Percentiles rank a stretch among this genome's conserved stretches.
Conservation (phyloP, 768 basidiomycete genomes). For the Suillus plorans region DNA sequence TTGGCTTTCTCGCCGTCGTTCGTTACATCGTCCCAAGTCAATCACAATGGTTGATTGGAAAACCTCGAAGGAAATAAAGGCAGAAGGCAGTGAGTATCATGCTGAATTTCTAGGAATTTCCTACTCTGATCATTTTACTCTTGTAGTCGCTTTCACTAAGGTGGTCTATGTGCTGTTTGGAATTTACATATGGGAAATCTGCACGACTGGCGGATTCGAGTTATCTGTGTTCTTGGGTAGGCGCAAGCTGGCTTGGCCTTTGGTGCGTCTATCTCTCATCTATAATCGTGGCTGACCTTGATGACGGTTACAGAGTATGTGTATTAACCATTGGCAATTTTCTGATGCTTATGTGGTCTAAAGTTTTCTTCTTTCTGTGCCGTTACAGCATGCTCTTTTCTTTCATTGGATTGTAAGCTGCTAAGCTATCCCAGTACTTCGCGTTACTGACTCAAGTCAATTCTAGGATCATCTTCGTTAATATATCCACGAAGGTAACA, state of each 20-base stretch:
- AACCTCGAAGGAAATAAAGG: slow-evolving; percentile 17
- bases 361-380: slow-evolving; percentile 67
- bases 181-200: slow-evolving; percentile 66
- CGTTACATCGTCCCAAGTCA: slow-evolving; percentile 8
- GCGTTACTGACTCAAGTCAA: not conserved
- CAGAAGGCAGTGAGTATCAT: slow-evolving; percentile 23
- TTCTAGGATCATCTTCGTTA: slow-evolving; percentile 56
- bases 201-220: slow-evolving; percentile 64
- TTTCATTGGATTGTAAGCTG: slow-evolving; percentile 58
- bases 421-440: slow-evolving; percentile 1
- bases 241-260: slow-evolving; percentile 65
- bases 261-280: slow-evolving; percentile 44
- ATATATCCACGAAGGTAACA: slow-evolving; percentile 47
- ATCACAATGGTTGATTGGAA: slow-evolving; percentile 28
- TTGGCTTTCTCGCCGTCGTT: slow-evolving; percentile 9
- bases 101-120: not conserved
- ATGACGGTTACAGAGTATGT: slow-evolving; percentile 4
- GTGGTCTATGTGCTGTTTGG: slow-evolving; percentile 65
- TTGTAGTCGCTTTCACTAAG: slow-evolving; percentile 55
- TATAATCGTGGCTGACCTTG: not conserved
- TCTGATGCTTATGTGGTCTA: slow-evolving; percentile 6
- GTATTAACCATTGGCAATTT: not conserved
- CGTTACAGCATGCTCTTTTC: slow-evolving; percentile 73
- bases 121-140: slow-evolving; percentile 6
- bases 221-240: slow-evolving; percentile 59